A percentile compares a stretch with the other conserved stretches of the same genome.
Evolutionary conservation across 208 protist species (phyloP).

Genomic region (Wallacemonas sp.): DNA sequence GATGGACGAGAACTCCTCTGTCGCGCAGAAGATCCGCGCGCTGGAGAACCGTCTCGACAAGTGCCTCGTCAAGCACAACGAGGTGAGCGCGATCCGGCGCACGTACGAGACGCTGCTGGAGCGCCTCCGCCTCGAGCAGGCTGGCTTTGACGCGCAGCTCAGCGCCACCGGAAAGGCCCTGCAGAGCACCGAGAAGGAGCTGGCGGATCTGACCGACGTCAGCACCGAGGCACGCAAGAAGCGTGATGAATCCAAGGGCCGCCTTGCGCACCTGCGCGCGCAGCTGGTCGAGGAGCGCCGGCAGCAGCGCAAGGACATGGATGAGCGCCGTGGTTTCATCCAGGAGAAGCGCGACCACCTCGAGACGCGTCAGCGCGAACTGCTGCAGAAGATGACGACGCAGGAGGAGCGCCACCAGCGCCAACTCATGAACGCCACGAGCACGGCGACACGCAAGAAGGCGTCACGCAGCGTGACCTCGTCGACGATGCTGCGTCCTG

Average conservation of each 20-base stretch:
- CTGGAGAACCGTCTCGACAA: slow-evolving; percentile 97
- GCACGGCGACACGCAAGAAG: slow-evolving; percentile 26
- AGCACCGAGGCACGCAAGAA: slow-evolving; percentile 80
- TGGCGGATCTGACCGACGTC: slow-evolving; percentile 89
- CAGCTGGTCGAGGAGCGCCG: slow-evolving; percentile 75
- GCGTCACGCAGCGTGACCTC: slow-evolving; percentile 9
- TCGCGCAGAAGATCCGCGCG: slow-evolving; percentile 91
- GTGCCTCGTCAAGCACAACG: slow-evolving; percentile 97
- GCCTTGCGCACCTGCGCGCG: slow-evolving; percentile 72
- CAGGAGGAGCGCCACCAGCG: slow-evolving; percentile 71
- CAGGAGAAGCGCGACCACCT: slow-evolving; percentile 73
- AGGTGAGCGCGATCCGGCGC: slow-evolving; percentile 92
- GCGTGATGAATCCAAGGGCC: slow-evolving; percentile 77
- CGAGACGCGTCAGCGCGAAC: slow-evolving; percentile 51
- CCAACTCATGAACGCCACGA: slow-evolving; percentile 15
- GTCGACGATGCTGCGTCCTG: slow-evolving; percentile 38
- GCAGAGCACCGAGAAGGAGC: slow-evolving; percentile 89
- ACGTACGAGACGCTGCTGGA: slow-evolving; percentile 96
- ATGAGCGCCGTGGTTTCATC: slow-evolving; percentile 83
- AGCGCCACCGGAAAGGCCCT: slow-evolving; percentile 87
- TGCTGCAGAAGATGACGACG: slow-evolving; percentile 66
- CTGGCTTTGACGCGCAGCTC: slow-evolving; percentile 91
- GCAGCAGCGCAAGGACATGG: slow-evolving; percentile 82
- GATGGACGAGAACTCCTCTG: slow-evolving; percentile 69
- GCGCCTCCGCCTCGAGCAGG: slow-evolving; percentile 92